phyloP scores from a whole-genome alignment of 345 rosid species.

The Viola odorata region DNA sequence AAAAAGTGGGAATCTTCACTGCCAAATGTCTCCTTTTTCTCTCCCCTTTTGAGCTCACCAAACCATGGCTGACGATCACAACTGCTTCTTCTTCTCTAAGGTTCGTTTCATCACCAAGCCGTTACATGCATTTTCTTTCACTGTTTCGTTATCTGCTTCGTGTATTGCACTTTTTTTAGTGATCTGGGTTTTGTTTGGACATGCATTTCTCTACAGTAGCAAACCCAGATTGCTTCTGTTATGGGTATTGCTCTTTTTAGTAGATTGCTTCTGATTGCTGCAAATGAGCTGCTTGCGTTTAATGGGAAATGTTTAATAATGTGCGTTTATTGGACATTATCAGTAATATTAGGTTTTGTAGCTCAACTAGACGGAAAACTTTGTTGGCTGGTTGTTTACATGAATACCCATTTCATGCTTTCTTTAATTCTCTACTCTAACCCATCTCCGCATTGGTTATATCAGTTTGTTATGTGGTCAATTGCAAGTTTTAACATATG shows the following conservation, averaged over 20 bases:
- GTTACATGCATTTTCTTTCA: not conserved
- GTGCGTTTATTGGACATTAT: conserved; percentile 11
- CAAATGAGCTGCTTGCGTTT: not conserved
- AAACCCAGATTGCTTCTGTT: not conserved
- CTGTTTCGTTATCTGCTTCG: not conserved
- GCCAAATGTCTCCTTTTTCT: conserved; percentile 46
- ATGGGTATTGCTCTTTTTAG: conserved; percentile 10
- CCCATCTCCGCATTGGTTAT: conserved; percentile 3
- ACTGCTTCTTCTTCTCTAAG: conserved; percentile 59
- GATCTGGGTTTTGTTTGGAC: conserved; percentile 29
- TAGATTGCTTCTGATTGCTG: conserved; percentile 15
- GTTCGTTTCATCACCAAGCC: conserved; percentile 24
- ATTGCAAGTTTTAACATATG: conserved; percentile 7
- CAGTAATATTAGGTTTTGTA: not conserved
- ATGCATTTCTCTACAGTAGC: conserved; percentile 6
- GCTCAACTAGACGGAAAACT: not conserved
- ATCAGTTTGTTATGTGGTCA: not conserved
- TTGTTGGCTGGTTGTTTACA: not conserved
- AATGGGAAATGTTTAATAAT: not conserved
- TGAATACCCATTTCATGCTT: conserved; percentile 3
- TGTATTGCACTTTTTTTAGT: conserved; percentile 1
- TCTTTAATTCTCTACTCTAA: conserved; percentile 6
- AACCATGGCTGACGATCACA: conserved; percentile 73
- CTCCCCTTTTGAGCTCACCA: conserved; percentile 36
- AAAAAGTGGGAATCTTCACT: conserved; percentile 15